Base-by-base conservation (phyloP, 805 yeast genomes). In the Ogataea philodendri region DNA sequence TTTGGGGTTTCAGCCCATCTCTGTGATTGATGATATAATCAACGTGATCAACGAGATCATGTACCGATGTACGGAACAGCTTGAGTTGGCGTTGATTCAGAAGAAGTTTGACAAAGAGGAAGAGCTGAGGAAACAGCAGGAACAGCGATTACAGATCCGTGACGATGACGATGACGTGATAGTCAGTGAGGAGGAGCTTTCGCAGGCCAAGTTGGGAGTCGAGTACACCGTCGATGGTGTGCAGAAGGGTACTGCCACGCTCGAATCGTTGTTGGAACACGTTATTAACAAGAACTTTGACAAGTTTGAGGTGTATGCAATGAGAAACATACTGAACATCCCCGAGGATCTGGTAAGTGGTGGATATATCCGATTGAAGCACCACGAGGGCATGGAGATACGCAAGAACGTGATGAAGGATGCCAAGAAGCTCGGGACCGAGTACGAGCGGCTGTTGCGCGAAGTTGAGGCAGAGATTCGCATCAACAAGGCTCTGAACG, bases 11-110 rank as follows among this genome's bases (percentile, higher is more conserved):
- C 84, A 93, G 6, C 95, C 96, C 0, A 72, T 87, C 7, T 75
- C 89, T 1, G 63, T 88, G 9, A 72, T 89, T 5, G 97, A 89
- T 50, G 95, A 86, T 51, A 81, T 89, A 9, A 85, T 88, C 48
- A 87, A 88, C 58, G 84, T 87, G 1, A 93, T 86, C 15, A 88
- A 88, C 52, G 87, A 79, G 33, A 76, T 86, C 17, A 73, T 87
- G 78, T 83, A 84, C 61, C 79, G 81, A 48, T 84, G 95, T 52
- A 80, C 89, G 0, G 75, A 74, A 30, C 94, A 86, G 1, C 72
- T 89, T 62, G 94, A 85, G 55, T 69, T 69, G 19, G 81, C 80
- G 45, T 60, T 89, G 16, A 49, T 45, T 8, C 64, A 66, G 25
- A 51, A 69, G 25, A 58, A 56, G 39, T 52, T 52, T 31, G 53